Conservation (phyloP, 352 stramenopile genomes). For the Phytophthora lateralis region DNA sequence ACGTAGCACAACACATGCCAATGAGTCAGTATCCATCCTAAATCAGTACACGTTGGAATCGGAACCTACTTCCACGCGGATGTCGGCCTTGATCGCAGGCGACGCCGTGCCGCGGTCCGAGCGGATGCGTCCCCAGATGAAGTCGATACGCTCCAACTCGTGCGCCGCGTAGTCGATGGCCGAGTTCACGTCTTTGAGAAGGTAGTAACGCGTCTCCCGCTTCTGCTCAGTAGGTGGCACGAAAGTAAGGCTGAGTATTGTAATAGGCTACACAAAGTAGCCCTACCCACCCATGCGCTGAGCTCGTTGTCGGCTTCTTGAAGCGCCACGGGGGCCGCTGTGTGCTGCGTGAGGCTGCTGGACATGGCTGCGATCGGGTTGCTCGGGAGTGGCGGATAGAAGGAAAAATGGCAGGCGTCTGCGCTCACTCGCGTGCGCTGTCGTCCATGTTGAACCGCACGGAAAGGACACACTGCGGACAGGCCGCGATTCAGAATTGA, state of each 20-base stretch:
- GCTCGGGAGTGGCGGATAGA: constrained; percentile 11
- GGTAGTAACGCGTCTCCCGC: constrained; percentile 59
- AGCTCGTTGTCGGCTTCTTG: constrained; percentile 46
- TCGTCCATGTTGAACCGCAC: constrained; percentile 20
- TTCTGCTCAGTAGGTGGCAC: constrained; percentile 39
- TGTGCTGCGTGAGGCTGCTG: constrained; percentile 23
- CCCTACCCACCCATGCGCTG: constrained; percentile 48
- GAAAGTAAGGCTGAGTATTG: constrained; percentile 5
- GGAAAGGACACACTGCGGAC: constrained; percentile 8
- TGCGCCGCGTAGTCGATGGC: constrained; percentile 55
- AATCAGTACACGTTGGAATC: constrained; percentile 7
- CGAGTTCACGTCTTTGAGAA: constrained; percentile 63
- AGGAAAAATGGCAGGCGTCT: constrained; percentile 12
- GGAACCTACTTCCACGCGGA: constrained; percentile 64
- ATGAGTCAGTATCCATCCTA: constrained; percentile 2
- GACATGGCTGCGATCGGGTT: constrained; percentile 17
- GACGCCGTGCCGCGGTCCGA: constrained; percentile 52
- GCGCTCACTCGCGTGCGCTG: not conserved
- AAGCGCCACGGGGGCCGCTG: constrained; percentile 3
- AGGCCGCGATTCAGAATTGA: constrained; percentile 4
- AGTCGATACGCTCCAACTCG: constrained; percentile 82
- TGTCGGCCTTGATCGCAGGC: constrained; percentile 64
- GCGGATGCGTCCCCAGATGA: constrained; percentile 82
- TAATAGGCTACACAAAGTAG: not conserved
- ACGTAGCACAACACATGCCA: constrained; percentile 23